phyloP scores from a whole-genome alignment of 2,329 filamentous ascomycete genomes.

The Dactylellina parvicollis region DNA sequence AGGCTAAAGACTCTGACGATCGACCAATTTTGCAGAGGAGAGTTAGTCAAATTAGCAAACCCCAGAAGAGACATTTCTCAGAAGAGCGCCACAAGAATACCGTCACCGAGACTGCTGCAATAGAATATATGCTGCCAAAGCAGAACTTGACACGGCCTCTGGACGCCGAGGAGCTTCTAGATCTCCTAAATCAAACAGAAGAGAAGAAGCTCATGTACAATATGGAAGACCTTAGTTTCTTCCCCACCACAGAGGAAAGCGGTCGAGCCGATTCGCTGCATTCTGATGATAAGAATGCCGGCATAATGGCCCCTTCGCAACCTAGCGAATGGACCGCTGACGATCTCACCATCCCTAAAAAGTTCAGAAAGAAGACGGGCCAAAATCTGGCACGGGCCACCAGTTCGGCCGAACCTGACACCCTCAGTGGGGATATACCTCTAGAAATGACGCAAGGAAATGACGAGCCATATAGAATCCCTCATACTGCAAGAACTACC shows the following conservation, averaged over 20 bases:
- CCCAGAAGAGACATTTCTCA: constrained; percentile 23
- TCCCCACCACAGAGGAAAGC: constrained; percentile 12
- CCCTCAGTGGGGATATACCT: background rate
- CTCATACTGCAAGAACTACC: constrained; percentile 30
- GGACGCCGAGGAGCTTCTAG: constrained; percentile 48
- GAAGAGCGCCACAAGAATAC: constrained; percentile 25
- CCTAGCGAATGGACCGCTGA: constrained; percentile 36
- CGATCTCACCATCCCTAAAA: constrained; percentile 23
- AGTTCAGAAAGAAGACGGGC: constrained; percentile 15
- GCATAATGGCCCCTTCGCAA: constrained; percentile 21
- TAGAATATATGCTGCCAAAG: constrained; percentile 36
- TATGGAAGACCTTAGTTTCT: constrained; percentile 24
- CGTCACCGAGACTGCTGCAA: constrained; percentile 39
- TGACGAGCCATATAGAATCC: background rate
- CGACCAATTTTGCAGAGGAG: constrained; percentile 35
- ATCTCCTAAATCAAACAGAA: constrained; percentile 46
- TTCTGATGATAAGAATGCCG: background rate
- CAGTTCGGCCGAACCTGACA: background rate
- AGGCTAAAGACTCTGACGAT: constrained; percentile 15
- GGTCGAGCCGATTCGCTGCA: background rate
- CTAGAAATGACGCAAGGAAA: background rate
- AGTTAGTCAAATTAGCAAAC: constrained; percentile 19
- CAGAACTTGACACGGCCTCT: constrained; percentile 49
- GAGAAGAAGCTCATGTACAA: constrained; percentile 47
- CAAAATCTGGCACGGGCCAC: background rate